These are phyloP conservation scores for Verticillium nubilum DNA, from an alignment of 2,329 filamentous ascomycete species.

Conservation along the genomic window DNA sequence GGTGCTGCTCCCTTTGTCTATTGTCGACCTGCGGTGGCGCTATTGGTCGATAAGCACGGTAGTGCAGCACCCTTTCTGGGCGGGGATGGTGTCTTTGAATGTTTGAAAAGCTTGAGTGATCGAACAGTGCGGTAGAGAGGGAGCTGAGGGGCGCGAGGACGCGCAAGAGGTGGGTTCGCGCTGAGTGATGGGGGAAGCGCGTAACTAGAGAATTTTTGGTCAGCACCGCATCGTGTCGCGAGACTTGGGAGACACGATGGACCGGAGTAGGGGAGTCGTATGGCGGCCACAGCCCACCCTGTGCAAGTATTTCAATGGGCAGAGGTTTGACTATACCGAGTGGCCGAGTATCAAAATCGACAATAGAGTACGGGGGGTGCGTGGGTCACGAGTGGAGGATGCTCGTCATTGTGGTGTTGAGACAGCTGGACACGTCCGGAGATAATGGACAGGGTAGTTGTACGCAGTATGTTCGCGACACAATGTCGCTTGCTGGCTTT, in stretches of 20 bases:
- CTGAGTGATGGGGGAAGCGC: neutral
- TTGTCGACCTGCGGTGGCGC: neutral
- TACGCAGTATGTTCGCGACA: neutral
- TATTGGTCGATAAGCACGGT: neutral
- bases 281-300: neutral
- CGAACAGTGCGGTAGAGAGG: neutral
- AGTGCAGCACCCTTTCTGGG: neutral
- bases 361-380: neutral
- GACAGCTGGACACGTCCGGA: neutral
- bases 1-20: neutral
- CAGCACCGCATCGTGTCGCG: neutral
- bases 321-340: neutral
- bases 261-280: neutral
- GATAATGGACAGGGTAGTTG: neutral
- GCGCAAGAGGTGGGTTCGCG: neutral
- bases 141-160: neutral
- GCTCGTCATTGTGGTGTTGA: neutral
- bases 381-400: conserved; percentile 1
- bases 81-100: neutral
- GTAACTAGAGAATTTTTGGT: neutral
- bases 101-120: neutral
- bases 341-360: neutral
- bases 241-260: neutral
- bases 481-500: neutral
- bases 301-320: conserved; percentile 4